These are phyloP conservation scores for Cladosporium sp. DNA, from an alignment of 2,329 filamentous ascomycete genomes.

Conservation along the genomic window DNA sequence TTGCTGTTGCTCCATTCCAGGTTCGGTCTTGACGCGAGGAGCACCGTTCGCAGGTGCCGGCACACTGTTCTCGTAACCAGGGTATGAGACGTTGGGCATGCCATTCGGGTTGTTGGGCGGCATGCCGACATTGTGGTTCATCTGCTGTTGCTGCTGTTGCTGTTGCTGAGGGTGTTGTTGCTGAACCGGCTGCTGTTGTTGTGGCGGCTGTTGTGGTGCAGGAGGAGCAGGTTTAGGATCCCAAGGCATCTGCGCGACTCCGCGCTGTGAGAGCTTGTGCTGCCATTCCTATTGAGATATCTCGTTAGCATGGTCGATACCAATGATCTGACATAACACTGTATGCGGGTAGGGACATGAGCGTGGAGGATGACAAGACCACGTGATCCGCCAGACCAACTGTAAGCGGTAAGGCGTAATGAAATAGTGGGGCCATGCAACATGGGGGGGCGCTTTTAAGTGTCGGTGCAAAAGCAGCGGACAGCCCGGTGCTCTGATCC, in stretches of 20 bases:
- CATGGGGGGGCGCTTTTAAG: constrained; percentile 38
- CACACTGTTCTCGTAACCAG: constrained; percentile 5
- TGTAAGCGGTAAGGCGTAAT: constrained; percentile 33
- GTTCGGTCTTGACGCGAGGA: constrained; percentile 51
- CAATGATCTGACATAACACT: not conserved
- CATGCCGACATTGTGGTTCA: constrained; percentile 16
- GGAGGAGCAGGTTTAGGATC: constrained; percentile 74
- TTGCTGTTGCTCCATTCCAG: constrained; percentile 32
- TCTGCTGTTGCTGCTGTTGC: constrained; percentile 29
- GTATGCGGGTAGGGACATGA: not conserved
- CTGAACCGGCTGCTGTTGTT: constrained; percentile 14
- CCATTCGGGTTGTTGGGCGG: constrained; percentile 8
- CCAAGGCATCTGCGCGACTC: constrained; percentile 90
- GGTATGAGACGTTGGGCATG: constrained; percentile 11
- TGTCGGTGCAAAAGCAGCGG: constrained; percentile 42
- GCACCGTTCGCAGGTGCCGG: constrained; percentile 11
- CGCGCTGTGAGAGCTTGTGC: constrained; percentile 77
- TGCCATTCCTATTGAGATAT: constrained; percentile 79
- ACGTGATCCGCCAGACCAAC: constrained; percentile 22
- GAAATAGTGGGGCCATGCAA: constrained; percentile 14
- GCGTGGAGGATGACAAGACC: not conserved
- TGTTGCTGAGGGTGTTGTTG: constrained; percentile 3
- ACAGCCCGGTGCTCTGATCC: constrained; percentile 32
- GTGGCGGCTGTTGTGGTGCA: constrained; percentile 3
- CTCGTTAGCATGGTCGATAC: not conserved